Conservation (phyloP, 495 filamentous ascomycete genomes). For the Aspergillus nidulans region DNA sequence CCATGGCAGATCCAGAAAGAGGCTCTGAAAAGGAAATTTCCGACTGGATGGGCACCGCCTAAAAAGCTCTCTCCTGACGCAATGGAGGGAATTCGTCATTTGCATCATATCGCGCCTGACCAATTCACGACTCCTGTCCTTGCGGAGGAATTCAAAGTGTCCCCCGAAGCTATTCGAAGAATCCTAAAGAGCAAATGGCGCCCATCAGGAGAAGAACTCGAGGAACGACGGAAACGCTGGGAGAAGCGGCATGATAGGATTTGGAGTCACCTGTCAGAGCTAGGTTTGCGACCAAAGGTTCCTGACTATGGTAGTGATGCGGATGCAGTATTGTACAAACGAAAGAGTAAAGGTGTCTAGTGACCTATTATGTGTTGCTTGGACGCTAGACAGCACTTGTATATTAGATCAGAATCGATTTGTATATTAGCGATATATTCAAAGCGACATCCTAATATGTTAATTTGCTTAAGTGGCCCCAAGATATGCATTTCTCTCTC, state of each 20-base stretch:
- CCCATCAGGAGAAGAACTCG: slow-evolving; percentile 56
- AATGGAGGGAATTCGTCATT: slow-evolving; percentile 74
- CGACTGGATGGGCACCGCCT: slow-evolving; percentile 67
- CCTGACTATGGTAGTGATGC: slow-evolving; percentile 23
- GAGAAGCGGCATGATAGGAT: slow-evolving; percentile 70
- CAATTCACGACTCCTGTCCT: slow-evolving; percentile 70
- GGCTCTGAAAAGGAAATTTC: slow-evolving; percentile 68
- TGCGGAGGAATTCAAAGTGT: slow-evolving; percentile 74
- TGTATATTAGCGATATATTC: slow-evolving; percentile 3
- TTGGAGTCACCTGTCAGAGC: slow-evolving; percentile 68
- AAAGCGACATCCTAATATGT: not conserved
- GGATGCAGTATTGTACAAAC: slow-evolving; percentile 25
- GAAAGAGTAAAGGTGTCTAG: not conserved
- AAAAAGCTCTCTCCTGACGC: slow-evolving; percentile 91
- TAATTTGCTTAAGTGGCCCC: too few relatives aligned
- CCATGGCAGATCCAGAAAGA: slow-evolving; percentile 69
- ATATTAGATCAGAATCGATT: not conserved
- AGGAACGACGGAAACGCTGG: slow-evolving; percentile 67
- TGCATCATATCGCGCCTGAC: slow-evolving; percentile 70
- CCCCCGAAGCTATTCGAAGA: slow-evolving; percentile 77
- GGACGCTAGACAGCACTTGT: not conserved
- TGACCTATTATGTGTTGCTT: not conserved
- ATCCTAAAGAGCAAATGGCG: slow-evolving; percentile 84
- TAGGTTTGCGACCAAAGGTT: slow-evolving; percentile 56
- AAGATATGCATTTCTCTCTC: too few relatives aligned